phyloP scores from a whole-genome alignment of 331 rosid genomes.

The Pyracantha coccinea region DNA sequence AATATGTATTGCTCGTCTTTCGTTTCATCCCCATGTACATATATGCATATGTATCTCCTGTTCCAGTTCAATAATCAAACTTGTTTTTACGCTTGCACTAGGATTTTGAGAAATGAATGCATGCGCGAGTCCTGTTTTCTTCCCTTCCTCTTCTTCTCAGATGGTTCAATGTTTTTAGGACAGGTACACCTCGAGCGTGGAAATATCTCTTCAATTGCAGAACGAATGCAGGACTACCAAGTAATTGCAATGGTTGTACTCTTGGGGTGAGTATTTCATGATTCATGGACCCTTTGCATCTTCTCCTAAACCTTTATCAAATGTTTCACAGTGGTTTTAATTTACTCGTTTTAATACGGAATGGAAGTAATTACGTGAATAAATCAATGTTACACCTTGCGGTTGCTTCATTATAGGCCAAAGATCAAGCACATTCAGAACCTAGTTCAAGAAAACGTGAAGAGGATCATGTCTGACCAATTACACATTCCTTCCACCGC shows the following conservation, averaged over 20 bases:
- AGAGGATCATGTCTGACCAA: conserved; percentile 59
- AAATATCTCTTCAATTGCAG: conserved; percentile 31
- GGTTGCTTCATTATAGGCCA: conserved; percentile 46
- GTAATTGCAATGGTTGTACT: conserved; percentile 82
- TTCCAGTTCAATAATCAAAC: background rate
- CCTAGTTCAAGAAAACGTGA: conserved; percentile 52
- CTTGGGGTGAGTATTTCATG: conserved; percentile 49
- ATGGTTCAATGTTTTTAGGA: conserved; percentile 6
- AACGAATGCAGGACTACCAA: conserved; percentile 76
- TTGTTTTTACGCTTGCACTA: background rate
- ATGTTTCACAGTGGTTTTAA: background rate
- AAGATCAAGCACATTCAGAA: conserved; percentile 59
- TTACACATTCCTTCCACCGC: conserved; percentile 41
- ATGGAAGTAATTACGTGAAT: background rate
- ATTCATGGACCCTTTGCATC: background rate
- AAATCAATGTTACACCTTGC: background rate
- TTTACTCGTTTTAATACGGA: background rate
- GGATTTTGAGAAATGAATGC: background rate
- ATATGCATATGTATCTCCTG: background rate
- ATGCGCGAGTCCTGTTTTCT: background rate
- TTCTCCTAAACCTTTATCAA: background rate
- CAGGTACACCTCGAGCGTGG: conserved; percentile 70
- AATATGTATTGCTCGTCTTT: no score
- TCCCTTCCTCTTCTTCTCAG: conserved; percentile 3
- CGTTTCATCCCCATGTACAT: no score